Base-by-base conservation (phyloP, 2,329 filamentous ascomycete species). In the Aspergillus sp. region DNA sequence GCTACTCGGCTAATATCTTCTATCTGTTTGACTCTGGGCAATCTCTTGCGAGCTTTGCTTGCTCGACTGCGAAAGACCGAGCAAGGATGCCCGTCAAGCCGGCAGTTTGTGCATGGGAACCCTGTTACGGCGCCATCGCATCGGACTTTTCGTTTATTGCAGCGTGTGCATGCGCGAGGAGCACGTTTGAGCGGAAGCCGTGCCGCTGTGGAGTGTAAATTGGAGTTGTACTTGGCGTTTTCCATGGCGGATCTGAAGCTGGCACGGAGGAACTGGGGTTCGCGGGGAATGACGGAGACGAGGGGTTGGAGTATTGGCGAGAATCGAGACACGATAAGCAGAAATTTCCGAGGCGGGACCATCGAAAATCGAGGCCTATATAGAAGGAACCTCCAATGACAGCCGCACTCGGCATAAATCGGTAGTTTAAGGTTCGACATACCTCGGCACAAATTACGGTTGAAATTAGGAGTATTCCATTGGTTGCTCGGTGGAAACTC, bases 51-150 rank as follows among this genome's bases (percentile, higher is more conserved):
- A 6, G 12, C 1, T 2, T 31, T n/a, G 11, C 44, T 25, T 8
- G 15, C 21, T 3, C 44, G 11, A 27, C 19, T 31, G 6, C 35
- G 35, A 17, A n/a, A 33, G 21, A 27, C 25, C 44, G n/a, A 14
- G n/a, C 44, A 47, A 15, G 44, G 23, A 23, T 31, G 2, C 21
- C 44, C 27, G 15, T 47, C 44, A 8, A 47, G 44, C 5, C 44
- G 25, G 25, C 44, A 47, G 44, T 47, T 47, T n/a, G 44, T 47
- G 21, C 44, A 47, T 5, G 44, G 44, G 23, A n/a, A 47, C 8
- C 44, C 44, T 3, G 44, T 47, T 23, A 47, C 21, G 7, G 44
- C n/a, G 9, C 21, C 44, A 23, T 47, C 44, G 4, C 44, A 47
- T 12, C 44, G 23, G 12, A 47, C 44, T 27, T 47, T 47, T 7